These are phyloP conservation scores for Arachnopeziza araneosa DNA, from an alignment of 2,329 filamentous ascomycete species.

Conservation along the genomic window DNA sequence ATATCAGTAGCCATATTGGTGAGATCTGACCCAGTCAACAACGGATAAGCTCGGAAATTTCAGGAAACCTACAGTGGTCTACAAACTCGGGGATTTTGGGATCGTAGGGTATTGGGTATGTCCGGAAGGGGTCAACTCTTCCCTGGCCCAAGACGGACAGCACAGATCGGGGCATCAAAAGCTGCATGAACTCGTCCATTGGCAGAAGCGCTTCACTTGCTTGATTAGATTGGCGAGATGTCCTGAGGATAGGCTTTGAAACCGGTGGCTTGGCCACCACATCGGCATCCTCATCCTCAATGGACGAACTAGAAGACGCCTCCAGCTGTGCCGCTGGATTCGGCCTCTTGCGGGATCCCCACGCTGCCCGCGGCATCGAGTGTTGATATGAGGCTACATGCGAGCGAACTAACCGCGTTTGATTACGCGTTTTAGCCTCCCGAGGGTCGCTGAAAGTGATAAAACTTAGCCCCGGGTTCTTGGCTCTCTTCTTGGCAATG, in stretches of 20 bases:
- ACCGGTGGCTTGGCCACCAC: not conserved
- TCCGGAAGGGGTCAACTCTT: conserved; percentile 7
- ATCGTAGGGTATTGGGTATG: conserved; percentile 10
- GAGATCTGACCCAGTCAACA: conserved; percentile 4
- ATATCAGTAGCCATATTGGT: conserved; percentile 9
- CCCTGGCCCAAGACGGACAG: not conserved
- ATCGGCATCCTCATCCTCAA: not conserved
- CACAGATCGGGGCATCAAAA: conserved; percentile 1
- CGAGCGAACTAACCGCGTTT: conserved; percentile 10
- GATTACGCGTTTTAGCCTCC: conserved; percentile 7
- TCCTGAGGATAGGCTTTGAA: not conserved
- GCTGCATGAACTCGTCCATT: not conserved
- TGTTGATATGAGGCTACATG: conserved; percentile 14
- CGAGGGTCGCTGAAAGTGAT: conserved; percentile 12
- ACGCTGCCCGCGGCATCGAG: not conserved
- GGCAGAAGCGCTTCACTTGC: not conserved
- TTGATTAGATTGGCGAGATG: not conserved
- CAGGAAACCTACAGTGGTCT: conserved; percentile 8
- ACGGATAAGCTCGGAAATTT: not conserved
- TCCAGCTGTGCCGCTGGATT: not conserved
- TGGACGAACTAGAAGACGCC: not conserved
- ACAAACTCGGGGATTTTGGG: conserved; percentile 3
- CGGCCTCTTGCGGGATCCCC: conserved; percentile 1
- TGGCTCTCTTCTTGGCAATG: not conserved
- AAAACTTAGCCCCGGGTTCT: conserved; percentile 8